Base-by-base conservation (phyloP, 345 rosid species). In the Aegle marmelos region DNA sequence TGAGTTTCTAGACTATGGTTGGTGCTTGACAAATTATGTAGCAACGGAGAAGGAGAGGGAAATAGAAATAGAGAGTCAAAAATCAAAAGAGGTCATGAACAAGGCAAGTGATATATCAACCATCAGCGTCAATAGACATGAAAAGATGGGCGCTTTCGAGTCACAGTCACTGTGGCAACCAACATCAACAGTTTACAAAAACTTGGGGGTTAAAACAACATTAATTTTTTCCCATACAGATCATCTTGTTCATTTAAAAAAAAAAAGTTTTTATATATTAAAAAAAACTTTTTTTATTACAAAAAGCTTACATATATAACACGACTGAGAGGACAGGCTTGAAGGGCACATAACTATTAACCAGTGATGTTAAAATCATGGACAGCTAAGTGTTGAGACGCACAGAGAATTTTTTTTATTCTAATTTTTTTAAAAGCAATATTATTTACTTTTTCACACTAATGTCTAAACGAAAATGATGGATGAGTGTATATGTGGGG, bases 121-220 rank as follows among this genome's bases (percentile, higher is more conserved):
- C 81, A 88, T 91, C 94, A 87, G 79, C 86, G 89, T 91, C 93
- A 86, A 76, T 82, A 66, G 92, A 87, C 95, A 89, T 86, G 95
- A 91, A 91, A 89, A 86, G 93, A 91, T 91, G 91, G 93, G 93
- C 75, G 93, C 93, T 91, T 87, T 91, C 93, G 86, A 86, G 88
- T 86, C 90, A 79, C 71, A 83, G 77, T 84, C 93, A 88, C 90
- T 89, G 90, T 87, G 89, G 85, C 89, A 82, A 86, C 89, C 85
- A 88, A 88, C 89, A 80, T 64, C 85, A 81, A 77, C 79, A 73
- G 57, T 17, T 17, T 53, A 53, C 57, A 53, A 69, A 79, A 64
- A 72, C 57, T 58, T 78, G 68, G 60, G n/a, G 79, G 87, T 79
- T 79, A 78, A 83, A 82, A 76, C 57, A 81, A 79, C 84, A 30